These are phyloP conservation scores for Sporopachydermia lactativora DNA, from an alignment of 805 yeast species.

Conservation along the genomic window DNA sequence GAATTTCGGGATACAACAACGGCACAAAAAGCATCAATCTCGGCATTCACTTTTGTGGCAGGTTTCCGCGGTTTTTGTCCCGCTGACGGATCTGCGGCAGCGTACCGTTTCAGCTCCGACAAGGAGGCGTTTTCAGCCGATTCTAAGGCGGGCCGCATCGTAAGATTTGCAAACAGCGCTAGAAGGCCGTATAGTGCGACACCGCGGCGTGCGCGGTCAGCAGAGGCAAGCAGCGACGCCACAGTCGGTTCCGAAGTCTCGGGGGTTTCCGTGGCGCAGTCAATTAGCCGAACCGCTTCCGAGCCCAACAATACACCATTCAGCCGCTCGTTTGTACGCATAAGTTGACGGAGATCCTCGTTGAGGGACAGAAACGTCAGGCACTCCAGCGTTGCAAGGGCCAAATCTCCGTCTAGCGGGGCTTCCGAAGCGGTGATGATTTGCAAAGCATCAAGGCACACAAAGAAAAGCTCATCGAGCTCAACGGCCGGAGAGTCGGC, in stretches of 20 bases:
- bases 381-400: background rate
- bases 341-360: background rate
- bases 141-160: background rate
- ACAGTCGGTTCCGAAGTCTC: too few species aligned
- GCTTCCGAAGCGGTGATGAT: background rate
- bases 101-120: background rate
- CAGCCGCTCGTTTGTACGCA: background rate
- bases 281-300: too few species aligned
- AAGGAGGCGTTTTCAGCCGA: background rate
- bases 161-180: too few species aligned
- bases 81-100: background rate
- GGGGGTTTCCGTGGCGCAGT: too few species aligned
- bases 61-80: too few species aligned
- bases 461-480: background rate
- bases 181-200: too few species aligned
- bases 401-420: background rate
- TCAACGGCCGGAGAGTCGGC: too few species aligned
- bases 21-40: too few species aligned
- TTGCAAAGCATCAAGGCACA: background rate
- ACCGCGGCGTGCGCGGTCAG: background rate
- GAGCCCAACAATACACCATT: background rate
- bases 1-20: background rate
- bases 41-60: too few species aligned
- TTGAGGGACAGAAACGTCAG: background rate
- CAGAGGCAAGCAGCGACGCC: background rate